These are phyloP conservation scores for Globisporangium uncinulatum DNA, from an alignment of 352 stramenopile species.

Conservation along the genomic window DNA sequence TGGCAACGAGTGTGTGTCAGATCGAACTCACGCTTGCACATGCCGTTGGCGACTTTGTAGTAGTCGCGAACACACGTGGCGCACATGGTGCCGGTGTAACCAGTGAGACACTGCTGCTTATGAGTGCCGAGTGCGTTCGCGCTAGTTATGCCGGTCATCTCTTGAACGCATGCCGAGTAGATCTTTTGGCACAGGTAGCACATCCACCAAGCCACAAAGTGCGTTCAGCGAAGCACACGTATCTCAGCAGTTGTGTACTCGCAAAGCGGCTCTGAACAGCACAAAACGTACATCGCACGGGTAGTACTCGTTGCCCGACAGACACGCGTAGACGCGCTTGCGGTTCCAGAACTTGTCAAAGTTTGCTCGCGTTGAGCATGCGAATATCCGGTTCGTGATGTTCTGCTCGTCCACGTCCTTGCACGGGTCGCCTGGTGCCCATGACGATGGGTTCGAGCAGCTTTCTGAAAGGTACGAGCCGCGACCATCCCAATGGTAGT, in stretches of 20 bases:
- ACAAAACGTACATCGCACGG: constrained; percentile 40
- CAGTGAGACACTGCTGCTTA: constrained; percentile 35
- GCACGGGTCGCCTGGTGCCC: constrained; percentile 47
- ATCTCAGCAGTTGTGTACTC: background rate
- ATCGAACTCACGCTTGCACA: constrained; percentile 40
- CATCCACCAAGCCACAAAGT: background rate
- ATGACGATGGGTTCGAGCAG: constrained; percentile 33
- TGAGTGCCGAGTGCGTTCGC: constrained; percentile 11
- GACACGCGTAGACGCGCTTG: constrained; percentile 54
- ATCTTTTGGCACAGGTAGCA: constrained; percentile 12
- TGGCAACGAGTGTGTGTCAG: background rate
- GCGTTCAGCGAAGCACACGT: background rate
- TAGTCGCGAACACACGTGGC: constrained; percentile 32
- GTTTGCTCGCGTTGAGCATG: constrained; percentile 24
- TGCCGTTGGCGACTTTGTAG: constrained; percentile 57
- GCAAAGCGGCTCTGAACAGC: too few species aligned
- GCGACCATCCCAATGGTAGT: constrained; percentile 36
- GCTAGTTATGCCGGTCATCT: constrained; percentile 1
- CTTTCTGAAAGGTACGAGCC: constrained; percentile 27
- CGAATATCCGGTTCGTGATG: constrained; percentile 34
- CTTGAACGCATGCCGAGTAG: constrained; percentile 21
- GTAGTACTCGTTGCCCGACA: constrained; percentile 58
- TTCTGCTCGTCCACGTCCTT: constrained; percentile 19
- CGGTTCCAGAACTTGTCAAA: constrained; percentile 56
- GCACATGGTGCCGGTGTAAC: constrained; percentile 47